A percentile compares a stretch with the other conserved stretches of the same genome.
These are phyloP conservation scores for Cercospora sp. DNA, from an alignment of 2,329 filamentous ascomycete genomes.

Conservation along the genomic window DNA sequence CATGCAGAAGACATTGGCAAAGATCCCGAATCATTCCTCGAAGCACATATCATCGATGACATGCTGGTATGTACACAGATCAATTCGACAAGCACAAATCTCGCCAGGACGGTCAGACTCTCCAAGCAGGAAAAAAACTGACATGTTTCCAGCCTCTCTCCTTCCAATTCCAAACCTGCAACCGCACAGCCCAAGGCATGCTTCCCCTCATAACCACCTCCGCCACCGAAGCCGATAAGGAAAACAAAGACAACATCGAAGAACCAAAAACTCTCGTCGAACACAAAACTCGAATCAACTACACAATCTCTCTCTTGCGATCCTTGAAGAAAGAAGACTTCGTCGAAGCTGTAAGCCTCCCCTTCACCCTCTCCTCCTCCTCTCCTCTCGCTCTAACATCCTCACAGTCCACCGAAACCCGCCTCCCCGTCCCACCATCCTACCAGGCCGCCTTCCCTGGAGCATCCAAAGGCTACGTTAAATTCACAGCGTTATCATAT, in stretches of 20 bases:
- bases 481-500: slow-evolving; percentile 51
- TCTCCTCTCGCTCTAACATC: no score
- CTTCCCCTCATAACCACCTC: slow-evolving; percentile 24
- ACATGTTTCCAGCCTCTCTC: slow-evolving; percentile 34
- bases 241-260: slow-evolving; percentile 34
- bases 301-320: slow-evolving; percentile 53
- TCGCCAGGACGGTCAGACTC: no score
- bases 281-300: slow-evolving; percentile 50
- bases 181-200: slow-evolving; percentile 46
- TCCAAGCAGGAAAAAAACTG: no score
- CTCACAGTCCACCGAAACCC: not conserved
- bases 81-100: no score
- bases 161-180: slow-evolving; percentile 52
- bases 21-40: slow-evolving; percentile 42
- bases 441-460: not conserved
- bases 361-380: no score
- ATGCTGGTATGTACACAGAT: slow-evolving; percentile 43
- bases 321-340: slow-evolving; percentile 46
- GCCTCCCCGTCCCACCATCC: not conserved
- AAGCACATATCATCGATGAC: slow-evolving; percentile 49
- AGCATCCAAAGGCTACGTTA: slow-evolving; percentile 15
- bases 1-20: slow-evolving; percentile 44
- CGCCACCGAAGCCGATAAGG: slow-evolving; percentile 33
- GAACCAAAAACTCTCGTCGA: slow-evolving; percentile 52
- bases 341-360: slow-evolving; percentile 37